phyloP scores from a whole-genome alignment of 352 stramenopile species.

The Lagenidium giganteum region DNA sequence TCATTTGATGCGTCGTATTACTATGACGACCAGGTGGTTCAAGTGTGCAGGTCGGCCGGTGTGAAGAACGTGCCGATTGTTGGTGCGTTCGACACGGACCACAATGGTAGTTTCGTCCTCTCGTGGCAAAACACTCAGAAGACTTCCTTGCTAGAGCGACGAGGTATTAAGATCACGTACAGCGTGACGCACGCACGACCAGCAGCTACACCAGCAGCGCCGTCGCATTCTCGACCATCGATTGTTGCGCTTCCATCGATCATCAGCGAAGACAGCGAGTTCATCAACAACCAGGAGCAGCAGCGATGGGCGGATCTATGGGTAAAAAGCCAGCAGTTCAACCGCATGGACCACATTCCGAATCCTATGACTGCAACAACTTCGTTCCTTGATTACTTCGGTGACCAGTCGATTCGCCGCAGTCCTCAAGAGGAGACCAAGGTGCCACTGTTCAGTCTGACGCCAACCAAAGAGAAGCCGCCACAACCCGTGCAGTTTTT shows the following conservation, averaged over 20 bases:
- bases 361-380: slow-evolving; percentile 70
- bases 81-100: slow-evolving; percentile 38
- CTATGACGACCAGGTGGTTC: slow-evolving; percentile 39
- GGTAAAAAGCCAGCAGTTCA: slow-evolving; percentile 49
- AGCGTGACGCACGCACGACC: slow-evolving; percentile 42
- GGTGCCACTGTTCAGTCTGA: slow-evolving; percentile 27
- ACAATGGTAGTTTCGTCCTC: slow-evolving; percentile 68
- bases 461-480: neutral
- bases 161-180: slow-evolving; percentile 58
- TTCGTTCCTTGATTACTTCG: slow-evolving; percentile 70
- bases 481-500: too few relatives aligned
- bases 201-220: slow-evolving; percentile 2
- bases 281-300: slow-evolving; percentile 1
- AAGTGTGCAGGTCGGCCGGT: slow-evolving; percentile 46
- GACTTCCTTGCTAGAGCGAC: slow-evolving; percentile 51
- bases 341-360: slow-evolving; percentile 44
- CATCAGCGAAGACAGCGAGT: slow-evolving; percentile 4
- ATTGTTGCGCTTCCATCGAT: neutral
- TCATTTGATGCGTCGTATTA: slow-evolving; percentile 60
- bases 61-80: slow-evolving; percentile 63
- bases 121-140: slow-evolving; percentile 75
- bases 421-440: slow-evolving; percentile 11
- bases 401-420: slow-evolving; percentile 4
- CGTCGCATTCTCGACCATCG: too few relatives aligned
- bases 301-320: too few relatives aligned